Evolutionary conservation across 2,329 filamentous ascomycete species (phyloP), one percentile per base, ranked within the genome.

Genomic region (Seiridium unicorne): DNA sequence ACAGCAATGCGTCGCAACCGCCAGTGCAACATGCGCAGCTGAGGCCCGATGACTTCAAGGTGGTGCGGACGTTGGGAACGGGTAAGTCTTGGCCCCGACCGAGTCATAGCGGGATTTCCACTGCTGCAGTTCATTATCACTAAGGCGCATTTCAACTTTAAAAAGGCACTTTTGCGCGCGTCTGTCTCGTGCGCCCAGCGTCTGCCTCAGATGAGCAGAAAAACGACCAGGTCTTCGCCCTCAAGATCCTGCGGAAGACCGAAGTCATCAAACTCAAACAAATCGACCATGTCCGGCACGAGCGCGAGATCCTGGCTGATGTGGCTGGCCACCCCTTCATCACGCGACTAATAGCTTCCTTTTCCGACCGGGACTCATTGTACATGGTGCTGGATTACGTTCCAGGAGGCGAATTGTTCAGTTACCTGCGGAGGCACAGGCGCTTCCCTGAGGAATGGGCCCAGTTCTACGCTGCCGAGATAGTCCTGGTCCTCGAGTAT

Each of bases 381-480:
- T 94, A 94, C 72, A 90, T 94, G 84, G 83, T 94, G 65, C 88
- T 93, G 68, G 90, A 93, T 75, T 93, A 93, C 73, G 88, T 92
- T 65, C 91, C 90, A 57, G 91, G 91, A 59, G 91, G 91, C 72
- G 91, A 95, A 77, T 86, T 95, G 44, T 94, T 95, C 74, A 92
- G 87, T 68, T 94, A 94, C 70, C 81, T 95, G 51, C 86, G 91
- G 65, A 87, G 90, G 74, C 86, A 89, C 64, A 85, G 90, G 63
- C 87, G 90, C 63, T 95, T 95, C 75, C 89, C 92, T 70, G 91
- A 94, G 73, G 79, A 85, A 51, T 90, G 88, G 53, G 89, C 90
- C 8, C 88, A 89, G 63, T 94, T 94, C 79, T 95, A 94, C 74
- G 89, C 89, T 31, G 90, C 91, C 61, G 91, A 94, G 76, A 93